A percentile compares a stretch with the other conserved stretches of the same genome.
Evolutionary conservation across 305 asterid genomes (phyloP).

Genomic region (Stenogyne calaminthoides): DNA sequence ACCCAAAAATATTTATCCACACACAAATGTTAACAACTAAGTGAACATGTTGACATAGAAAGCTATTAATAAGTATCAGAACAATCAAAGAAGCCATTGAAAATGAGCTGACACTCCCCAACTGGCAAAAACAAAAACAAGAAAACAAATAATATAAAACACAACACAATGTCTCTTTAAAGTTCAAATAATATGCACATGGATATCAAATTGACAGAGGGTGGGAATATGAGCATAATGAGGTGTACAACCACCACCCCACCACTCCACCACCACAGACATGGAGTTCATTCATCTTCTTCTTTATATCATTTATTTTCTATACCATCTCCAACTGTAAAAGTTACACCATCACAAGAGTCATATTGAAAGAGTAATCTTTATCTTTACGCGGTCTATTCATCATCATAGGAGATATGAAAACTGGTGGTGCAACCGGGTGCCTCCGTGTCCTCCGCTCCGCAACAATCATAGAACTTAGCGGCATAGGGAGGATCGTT

Average conservation of each 20-base stretch:
- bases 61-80: neutral
- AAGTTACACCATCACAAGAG: slow-evolving; percentile 25
- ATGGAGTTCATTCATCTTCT: slow-evolving; percentile 23
- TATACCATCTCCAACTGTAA: slow-evolving; percentile 29
- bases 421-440: slow-evolving; percentile 73
- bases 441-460: slow-evolving; percentile 77
- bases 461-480: slow-evolving; percentile 91
- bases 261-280: no score
- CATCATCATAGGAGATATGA: slow-evolving; percentile 76
- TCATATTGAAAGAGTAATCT: neutral
- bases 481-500: slow-evolving; percentile 95
- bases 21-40: neutral
- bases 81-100: slow-evolving; percentile 7
- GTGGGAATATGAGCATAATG: slow-evolving; percentile 30
- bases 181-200: slow-evolving; percentile 22
- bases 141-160: neutral
- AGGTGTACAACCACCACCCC: slow-evolving; percentile 22
- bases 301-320: slow-evolving; percentile 20
- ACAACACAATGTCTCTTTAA: neutral
- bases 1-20: neutral
- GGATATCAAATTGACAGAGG: slow-evolving; percentile 28
- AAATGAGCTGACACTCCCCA: slow-evolving; percentile 21
- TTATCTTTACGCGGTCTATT: slow-evolving; percentile 25
- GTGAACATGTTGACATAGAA: slow-evolving; percentile 13
- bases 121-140: slow-evolving; percentile 24